Percentiles rank a stretch among this genome's conserved stretches.
Evolutionary conservation across 768 basidiomycete species (phyloP).

Genomic region (Leucosporidium yakuticum): DNA sequence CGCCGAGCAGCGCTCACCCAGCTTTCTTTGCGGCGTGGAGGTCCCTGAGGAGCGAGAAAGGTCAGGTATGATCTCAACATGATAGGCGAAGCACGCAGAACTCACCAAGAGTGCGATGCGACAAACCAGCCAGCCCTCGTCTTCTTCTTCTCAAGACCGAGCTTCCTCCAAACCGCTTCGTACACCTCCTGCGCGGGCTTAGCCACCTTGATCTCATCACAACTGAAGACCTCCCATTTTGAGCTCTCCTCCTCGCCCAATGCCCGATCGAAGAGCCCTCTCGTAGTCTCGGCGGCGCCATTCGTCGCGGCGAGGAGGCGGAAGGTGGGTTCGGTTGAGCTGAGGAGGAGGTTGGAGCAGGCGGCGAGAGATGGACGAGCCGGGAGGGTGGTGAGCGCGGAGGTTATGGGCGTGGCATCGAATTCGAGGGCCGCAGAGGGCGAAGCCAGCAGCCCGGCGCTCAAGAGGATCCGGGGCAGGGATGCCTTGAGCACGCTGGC

Average conservation of each 20-base stretch:
- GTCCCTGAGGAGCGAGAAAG: too few relatives aligned
- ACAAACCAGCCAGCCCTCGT: constrained; percentile 21
- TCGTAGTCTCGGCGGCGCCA: constrained; percentile 21
- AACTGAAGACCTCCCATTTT: constrained; percentile 18
- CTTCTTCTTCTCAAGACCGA: constrained; percentile 1
- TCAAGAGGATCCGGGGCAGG: constrained; percentile 20
- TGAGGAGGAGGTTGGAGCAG: background rate
- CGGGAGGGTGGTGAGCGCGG: background rate
- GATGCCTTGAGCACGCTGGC: constrained; percentile 13
- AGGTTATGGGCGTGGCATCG: constrained; percentile 1
- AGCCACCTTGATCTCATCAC: constrained; percentile 19
- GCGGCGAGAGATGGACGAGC: constrained; percentile 5
- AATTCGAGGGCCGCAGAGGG: background rate
- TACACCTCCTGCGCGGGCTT: constrained; percentile 30
- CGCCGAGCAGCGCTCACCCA: constrained; percentile 15
- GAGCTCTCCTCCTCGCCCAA: constrained; percentile 2
- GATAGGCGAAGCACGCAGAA: background rate
- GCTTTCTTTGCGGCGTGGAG: constrained; percentile 23
- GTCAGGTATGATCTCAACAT: too few relatives aligned
- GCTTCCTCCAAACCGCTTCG: constrained; percentile 10
- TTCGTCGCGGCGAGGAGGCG: constrained; percentile 23
- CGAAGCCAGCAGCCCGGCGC: constrained; percentile 2
- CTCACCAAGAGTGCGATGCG: constrained; percentile 21
- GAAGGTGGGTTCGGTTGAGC: background rate
- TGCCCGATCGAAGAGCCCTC: background rate